These are phyloP conservation scores for Lasiosphaeris hirsuta DNA, from an alignment of 495 filamentous ascomycete genomes.

Conservation along the genomic window DNA sequence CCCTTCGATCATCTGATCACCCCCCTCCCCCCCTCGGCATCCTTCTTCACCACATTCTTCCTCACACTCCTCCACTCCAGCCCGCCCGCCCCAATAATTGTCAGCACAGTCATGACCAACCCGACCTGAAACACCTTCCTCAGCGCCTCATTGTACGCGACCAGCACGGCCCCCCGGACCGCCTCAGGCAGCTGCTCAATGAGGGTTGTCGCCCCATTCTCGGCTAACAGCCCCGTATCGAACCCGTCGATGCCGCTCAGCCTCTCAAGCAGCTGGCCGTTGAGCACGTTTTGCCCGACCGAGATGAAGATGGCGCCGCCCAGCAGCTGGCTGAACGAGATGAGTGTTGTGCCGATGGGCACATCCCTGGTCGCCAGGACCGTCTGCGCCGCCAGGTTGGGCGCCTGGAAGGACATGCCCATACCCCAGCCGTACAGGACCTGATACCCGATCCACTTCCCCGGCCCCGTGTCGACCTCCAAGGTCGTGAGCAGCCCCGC, in stretches of 20 bases:
- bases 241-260: conserved; percentile 46
- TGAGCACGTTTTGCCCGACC: conserved; percentile 59
- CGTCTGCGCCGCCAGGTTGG: conserved; percentile 40
- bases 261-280: conserved; percentile 48
- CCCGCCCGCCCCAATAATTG: conserved; percentile 53
- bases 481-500: conserved; percentile 63
- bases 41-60: conserved; percentile 35
- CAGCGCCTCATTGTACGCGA: conserved; percentile 66
- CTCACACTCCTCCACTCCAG: conserved; percentile 82
- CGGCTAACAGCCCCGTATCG: conserved; percentile 45
- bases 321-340: conserved; percentile 60
- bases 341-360: conserved; percentile 54
- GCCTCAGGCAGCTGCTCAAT: conserved; percentile 46
- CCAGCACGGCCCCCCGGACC: conserved; percentile 48
- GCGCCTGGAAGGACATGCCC: conserved; percentile 36
- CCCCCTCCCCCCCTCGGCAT: neutral
- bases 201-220: conserved; percentile 63
- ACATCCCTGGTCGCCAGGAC: conserved; percentile 51
- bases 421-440: conserved; percentile 48
- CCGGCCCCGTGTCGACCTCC: conserved; percentile 21
- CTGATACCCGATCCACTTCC: conserved; percentile 59
- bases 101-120: conserved; percentile 56
- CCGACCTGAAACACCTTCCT: conserved; percentile 62
- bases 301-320: conserved; percentile 62
- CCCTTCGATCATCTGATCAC: neutral